These are phyloP conservation scores for Penicillium crustosum DNA, from an alignment of 2,329 filamentous ascomycete genomes.

Conservation along the genomic window DNA sequence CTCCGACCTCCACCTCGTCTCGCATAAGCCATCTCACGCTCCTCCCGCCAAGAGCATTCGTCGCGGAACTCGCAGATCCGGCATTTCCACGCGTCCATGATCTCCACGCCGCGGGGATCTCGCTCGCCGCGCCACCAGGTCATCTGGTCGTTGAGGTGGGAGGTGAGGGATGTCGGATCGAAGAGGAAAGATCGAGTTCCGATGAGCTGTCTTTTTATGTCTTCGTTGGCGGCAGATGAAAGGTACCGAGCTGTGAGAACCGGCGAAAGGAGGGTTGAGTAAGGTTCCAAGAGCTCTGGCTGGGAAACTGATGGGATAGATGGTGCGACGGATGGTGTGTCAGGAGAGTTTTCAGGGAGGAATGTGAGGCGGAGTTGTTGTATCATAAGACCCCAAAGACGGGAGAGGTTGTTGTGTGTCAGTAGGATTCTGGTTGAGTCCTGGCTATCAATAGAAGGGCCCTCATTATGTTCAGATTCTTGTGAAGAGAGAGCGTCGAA, in stretches of 20 bases:
- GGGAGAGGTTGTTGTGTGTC: slow-evolving; percentile 58
- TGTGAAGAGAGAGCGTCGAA: slow-evolving; percentile 48
- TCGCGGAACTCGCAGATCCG: slow-evolving; percentile 78
- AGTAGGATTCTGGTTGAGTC: slow-evolving; percentile 55
- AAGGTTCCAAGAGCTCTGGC: slow-evolving; percentile 35
- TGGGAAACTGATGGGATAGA: slow-evolving; percentile 37
- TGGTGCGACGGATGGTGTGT: slow-evolving; percentile 24
- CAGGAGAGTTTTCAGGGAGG: slow-evolving; percentile 25
- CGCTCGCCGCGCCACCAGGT: slow-evolving; percentile 85
- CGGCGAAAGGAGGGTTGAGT: slow-evolving; percentile 45
- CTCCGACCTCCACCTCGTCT: slow-evolving; percentile 33
- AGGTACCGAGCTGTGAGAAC: slow-evolving; percentile 47
- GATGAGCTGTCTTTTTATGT: slow-evolving; percentile 37
- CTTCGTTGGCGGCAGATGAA: slow-evolving; percentile 34
- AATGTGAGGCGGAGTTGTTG: slow-evolving; percentile 57
- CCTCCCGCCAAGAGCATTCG: slow-evolving; percentile 72
- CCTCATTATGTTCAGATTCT: slow-evolving; percentile 31
- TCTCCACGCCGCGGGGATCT: slow-evolving; percentile 68
- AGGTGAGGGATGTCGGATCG: slow-evolving; percentile 61
- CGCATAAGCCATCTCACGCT: slow-evolving; percentile 61
- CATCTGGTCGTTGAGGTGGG: slow-evolving; percentile 69
- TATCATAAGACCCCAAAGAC: slow-evolving; percentile 65
- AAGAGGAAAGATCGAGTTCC: slow-evolving; percentile 65
- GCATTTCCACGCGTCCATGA: slow-evolving; percentile 90
- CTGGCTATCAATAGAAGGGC: slow-evolving; percentile 34